Base-by-base conservation (phyloP, 169 alveolate genomes). In the Plasmodium cynomolgi region DNA sequence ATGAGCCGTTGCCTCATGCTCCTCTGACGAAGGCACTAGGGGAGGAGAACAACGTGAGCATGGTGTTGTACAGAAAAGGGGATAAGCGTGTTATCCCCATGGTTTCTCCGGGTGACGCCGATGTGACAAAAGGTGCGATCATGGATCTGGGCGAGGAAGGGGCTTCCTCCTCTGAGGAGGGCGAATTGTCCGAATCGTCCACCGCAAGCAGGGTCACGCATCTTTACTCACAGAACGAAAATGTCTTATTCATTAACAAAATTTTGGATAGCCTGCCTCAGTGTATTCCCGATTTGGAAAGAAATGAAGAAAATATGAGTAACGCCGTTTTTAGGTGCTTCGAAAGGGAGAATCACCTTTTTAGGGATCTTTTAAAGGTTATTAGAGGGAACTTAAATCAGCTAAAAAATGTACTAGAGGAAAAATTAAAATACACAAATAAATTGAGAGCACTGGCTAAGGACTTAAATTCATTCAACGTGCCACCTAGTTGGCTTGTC, bases 251-350 rank as follows among this genome's bases (percentile, higher is more conserved):
- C 44, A 83, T 91, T 73, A 56, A 91, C 58, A 3, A 82, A 37
- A 97, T 97, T 77, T 75, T 97, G 33, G 84, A 93, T 26, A 79
- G 97, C 56, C 94, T 98, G 29, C 99, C 99, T 4, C 62, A 58
- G 17, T 88, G 90, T 91, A 96, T 98, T 8, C 95, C 95, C 23
- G 86, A 83, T 15, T 91, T 98, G 47, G 84, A 91, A 73, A 96
- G 98, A 91, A 97, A 96, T 41, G 98, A 96, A 33, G 95, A 84
- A 29, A 95, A 97, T 34, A 96, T 98, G 92, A 97, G 98, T 71
- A 97, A 98, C 93, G 99, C 99, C 11, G 96, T 98, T 54, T 98
- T 97, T 95, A 96, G 99, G 92, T 98, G 98, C 96, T 95, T 98
- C 84, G 99, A 97, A 85, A 96, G 99, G 83, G 99, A 98, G 95